Evolutionary conservation across 208 protist species (phyloP), one percentile per base, ranked within the genome.

Genomic region (Leishmania arabica): DNA sequence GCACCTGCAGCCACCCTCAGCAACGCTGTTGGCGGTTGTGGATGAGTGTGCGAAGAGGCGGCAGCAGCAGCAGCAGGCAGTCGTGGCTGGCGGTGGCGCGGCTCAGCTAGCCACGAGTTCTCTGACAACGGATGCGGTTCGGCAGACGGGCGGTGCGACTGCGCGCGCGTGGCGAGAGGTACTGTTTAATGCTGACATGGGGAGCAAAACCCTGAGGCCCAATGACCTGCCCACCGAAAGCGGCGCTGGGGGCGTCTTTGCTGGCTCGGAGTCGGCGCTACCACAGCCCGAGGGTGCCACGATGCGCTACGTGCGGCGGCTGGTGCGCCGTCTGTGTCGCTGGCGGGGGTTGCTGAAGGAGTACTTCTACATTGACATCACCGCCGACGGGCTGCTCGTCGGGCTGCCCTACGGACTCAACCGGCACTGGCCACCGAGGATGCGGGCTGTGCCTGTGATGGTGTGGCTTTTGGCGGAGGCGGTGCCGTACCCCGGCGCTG

Each of bases 261-360:
- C 45, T 6, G 51, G 19, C 17, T 64, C 51, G 51, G 51, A 19
- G 45, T 73, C 69, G 9, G 60, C 11, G 60, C 13, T 72, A 31
- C 80, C 73, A 65, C 34, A 82, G 15, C 79, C 81, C 24, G 66
- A 34, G 62, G 17, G 27, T 71, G 83, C 75, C 11, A 86, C 81
- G 37, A 66, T 73, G 37, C 82, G 77, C 40, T 89, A 89, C 72
- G 85, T 94, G 8, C 75, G 77, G 13, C 88, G 88, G 45, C 83
- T 95, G 51, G 83, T 88, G 40, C 84, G 89, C 13, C 86, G 86
- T 15, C 90, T 97, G 5, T 73, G 81, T 21, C 75, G 74, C 37
- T 96, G 91, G 91, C 88, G 92, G 3, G 83, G 79, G 6, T 91
- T 97, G 91, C 82, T 97, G 77, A 79, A 84, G 79, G 92, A 97